Base-by-base conservation (phyloP, 2,329 filamentous ascomycete species). In the Gremmenia infestans region DNA sequence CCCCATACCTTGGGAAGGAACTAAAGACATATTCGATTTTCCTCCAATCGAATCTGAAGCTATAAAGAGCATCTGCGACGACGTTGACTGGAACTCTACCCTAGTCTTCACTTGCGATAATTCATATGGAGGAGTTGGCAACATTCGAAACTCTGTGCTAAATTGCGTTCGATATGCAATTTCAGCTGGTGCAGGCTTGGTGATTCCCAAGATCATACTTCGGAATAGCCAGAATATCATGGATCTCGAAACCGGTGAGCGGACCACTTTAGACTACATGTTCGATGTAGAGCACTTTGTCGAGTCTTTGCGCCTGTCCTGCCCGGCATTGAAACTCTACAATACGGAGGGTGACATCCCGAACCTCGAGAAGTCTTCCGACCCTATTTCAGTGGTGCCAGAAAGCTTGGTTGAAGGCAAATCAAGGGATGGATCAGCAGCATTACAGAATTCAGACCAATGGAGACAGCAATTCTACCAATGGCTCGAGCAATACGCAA, bases 71-170 rank as follows among this genome's bases (percentile, higher is more conserved):
- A 51, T 66, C 14, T 69, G 67, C 51, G 47, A 45, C 1, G 52
- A 50, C 5, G 64, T 62, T 36, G 43, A 65, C 39, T 69, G 66
- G 66, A 65, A 67, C 40, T 17, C 54, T 11, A 57, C 60, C 19
- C 25, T 66, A 14, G 51, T 63, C 6, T 65, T 68, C 51, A 65
- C 63, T 11, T 69, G 67, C 56, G 57, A 55, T 43, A 56, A 65
- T 32, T 62, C 60, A 28, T 55, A 58, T n/a, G 66, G 66, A 35
- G 67, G 67, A 7, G 56, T 69, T 12, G 64, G 66, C 8, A 68
- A 67, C 48, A 54, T 68, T 23, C 64, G 66, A 22, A 69, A 68
- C 51, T 66, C 63, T 37, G 62, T 68, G 28, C 54, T 65, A 19
- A 65, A 59, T 39, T 65, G 63, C 48, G 53, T 63, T 37, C 57